Conservation (phyloP, 2,329 filamentous ascomycete species). For the Talaromyces marneffei region DNA sequence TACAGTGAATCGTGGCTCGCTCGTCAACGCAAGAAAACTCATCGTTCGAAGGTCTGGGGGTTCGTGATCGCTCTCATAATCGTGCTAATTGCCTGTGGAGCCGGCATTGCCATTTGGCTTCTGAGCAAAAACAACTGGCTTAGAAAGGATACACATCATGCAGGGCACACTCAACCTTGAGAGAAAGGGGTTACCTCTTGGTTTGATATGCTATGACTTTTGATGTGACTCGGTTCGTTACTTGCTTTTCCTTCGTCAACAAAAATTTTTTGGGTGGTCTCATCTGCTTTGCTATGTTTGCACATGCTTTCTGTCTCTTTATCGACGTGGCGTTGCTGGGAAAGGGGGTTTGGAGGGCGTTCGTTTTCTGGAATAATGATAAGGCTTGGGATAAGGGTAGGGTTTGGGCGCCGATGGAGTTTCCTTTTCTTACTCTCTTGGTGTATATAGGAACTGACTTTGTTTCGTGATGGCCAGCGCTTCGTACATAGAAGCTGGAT, state of each 20-base stretch:
- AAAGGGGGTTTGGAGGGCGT: neutral
- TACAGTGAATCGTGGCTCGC: constrained; percentile 51
- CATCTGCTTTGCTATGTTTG: neutral
- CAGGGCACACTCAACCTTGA: neutral
- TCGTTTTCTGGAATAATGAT: neutral
- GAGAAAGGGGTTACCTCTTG: neutral
- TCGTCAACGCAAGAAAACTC: constrained; percentile 45
- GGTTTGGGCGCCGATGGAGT: neutral
- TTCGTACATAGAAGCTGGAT: constrained; percentile 10
- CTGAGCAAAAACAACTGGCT: constrained; percentile 32
- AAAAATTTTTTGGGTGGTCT: neutral
- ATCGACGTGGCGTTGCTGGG: neutral
- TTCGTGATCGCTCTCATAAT: constrained; percentile 29
- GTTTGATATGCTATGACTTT: neutral
- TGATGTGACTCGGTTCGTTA: neutral
- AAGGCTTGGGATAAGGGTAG: neutral
- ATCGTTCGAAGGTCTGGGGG: constrained; percentile 43
- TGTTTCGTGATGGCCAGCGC: neutral
- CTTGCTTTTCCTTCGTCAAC: neutral
- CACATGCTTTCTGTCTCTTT: neutral
- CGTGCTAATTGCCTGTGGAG: constrained; percentile 36
- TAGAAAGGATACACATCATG: constrained; percentile 5
- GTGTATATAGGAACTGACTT: constrained; percentile 6
- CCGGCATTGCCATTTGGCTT: constrained; percentile 44
- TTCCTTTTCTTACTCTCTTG: neutral